Conservation (phyloP, 768 basidiomycete genomes). For the Strobilomyces confusus region DNA sequence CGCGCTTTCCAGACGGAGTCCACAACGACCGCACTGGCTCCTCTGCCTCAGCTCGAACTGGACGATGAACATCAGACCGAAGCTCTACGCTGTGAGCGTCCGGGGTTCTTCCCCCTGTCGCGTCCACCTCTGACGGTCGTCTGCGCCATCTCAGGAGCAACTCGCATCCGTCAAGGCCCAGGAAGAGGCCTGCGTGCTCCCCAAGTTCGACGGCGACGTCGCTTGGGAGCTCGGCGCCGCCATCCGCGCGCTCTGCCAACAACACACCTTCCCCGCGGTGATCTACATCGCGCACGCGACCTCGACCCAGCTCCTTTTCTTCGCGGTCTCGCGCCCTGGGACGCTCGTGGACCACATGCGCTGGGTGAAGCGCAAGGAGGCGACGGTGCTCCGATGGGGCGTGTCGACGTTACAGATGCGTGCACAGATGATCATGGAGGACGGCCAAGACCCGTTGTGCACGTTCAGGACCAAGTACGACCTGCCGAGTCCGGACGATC, state of each 20-base stretch:
- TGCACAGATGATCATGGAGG: not conserved
- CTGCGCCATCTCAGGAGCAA: not conserved
- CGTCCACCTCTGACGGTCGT: too few species aligned
- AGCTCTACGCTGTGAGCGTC: too few species aligned
- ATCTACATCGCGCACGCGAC: conserved; percentile 30
- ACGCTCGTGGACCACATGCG: conserved; percentile 30
- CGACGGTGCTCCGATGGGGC: conserved; percentile 31
- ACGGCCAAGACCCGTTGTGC: too few species aligned
- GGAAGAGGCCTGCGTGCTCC: conserved; percentile 26
- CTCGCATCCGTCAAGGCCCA: conserved; percentile 21
- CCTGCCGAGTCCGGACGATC: too few species aligned
- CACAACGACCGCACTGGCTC: too few species aligned
- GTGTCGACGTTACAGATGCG: conserved; percentile 26
- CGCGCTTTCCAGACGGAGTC: too few species aligned
- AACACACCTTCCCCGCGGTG: conserved; percentile 20
- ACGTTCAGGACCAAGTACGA: too few species aligned
- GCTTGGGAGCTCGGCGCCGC: conserved; percentile 31
- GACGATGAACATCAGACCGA: too few species aligned
- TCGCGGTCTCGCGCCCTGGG: conserved; percentile 24
- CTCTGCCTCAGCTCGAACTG: too few species aligned
- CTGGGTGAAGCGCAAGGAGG: conserved; percentile 35
- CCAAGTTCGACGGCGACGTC: conserved; percentile 28
- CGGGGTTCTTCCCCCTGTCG: too few species aligned
- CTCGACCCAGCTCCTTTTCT: conserved; percentile 30
- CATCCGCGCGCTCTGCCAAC: conserved; percentile 19